A percentile compares a stretch with the other conserved stretches of the same genome.
Conservation (phyloP, 1,284 basidiomycete species). For the Mycosarcoma mackinlayi region DNA sequence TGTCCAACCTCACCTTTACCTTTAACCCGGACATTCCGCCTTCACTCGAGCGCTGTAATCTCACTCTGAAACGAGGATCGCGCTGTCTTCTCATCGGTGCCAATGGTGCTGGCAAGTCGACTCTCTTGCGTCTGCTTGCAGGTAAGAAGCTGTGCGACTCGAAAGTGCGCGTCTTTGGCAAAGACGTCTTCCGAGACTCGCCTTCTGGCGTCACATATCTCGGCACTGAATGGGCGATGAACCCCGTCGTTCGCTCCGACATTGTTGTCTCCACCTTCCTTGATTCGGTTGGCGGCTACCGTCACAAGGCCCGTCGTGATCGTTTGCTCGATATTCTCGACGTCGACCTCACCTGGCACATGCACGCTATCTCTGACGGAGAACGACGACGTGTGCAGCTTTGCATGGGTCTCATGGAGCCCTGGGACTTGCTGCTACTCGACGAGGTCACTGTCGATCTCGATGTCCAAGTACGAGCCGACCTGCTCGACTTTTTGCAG, state of each 20-base stretch:
- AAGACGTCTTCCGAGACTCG: conserved; percentile 64
- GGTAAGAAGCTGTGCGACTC: conserved; percentile 75
- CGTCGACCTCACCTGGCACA: conserved; percentile 80
- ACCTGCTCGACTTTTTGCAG: conserved; percentile 87
- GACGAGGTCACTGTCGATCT: conserved; percentile 99
- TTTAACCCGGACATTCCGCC: conserved; percentile 51
- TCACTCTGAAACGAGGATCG: conserved; percentile 56
- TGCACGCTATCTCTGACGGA: conserved; percentile 94
- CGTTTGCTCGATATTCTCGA: conserved; percentile 88
- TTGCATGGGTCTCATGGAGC: conserved; percentile 94
- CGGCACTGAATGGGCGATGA: conserved; percentile 84
- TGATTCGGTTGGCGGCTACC: conserved; percentile 88
- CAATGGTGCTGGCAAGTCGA: conserved; percentile 89
- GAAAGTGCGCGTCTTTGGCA: conserved; percentile 61
- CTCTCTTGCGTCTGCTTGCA: conserved; percentile 90
- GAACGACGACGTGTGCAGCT: conserved; percentile 93
- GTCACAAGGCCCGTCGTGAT: conserved; percentile 89
- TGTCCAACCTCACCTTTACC: conserved; percentile 59
- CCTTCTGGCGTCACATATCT: conserved; percentile 76
- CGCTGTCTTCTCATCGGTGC: conserved; percentile 66
- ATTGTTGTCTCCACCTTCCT: conserved; percentile 76
- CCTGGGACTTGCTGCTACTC: conserved; percentile 91
- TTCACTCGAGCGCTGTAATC: conserved; percentile 60
- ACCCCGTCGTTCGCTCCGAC: conserved; percentile 84
- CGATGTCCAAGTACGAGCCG: conserved; percentile 94